phyloP scores from a whole-genome alignment of 371 early-diverging fungal species.

The Mucor plumbeus region DNA sequence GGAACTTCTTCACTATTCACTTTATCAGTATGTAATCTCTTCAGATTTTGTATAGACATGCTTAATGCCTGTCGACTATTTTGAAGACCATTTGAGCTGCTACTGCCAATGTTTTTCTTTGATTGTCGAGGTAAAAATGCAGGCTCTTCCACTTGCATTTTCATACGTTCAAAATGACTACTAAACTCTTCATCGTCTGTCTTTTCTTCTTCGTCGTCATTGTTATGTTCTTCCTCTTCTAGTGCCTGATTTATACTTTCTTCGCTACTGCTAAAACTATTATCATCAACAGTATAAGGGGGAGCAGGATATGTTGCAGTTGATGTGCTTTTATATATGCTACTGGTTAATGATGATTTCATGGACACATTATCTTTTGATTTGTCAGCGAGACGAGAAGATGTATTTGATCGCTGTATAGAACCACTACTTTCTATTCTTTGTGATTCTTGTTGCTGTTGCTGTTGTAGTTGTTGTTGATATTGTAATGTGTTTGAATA shows the following conservation, averaged over 20 bases:
- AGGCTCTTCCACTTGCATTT: slow-evolving; percentile 42
- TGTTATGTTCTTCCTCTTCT: not conserved
- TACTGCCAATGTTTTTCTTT: not conserved
- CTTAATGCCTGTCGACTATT: slow-evolving; percentile 20
- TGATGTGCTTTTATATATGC: slow-evolving; percentile 2
- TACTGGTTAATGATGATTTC: slow-evolving; percentile 1
- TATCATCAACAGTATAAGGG: not conserved
- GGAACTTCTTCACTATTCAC: not conserved
- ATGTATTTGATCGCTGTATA: not conserved
- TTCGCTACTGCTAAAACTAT: not conserved
- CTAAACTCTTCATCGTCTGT: slow-evolving; percentile 35
- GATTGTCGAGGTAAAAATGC: slow-evolving; percentile 39
- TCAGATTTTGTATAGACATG: slow-evolving; percentile 21
- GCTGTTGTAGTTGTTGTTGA: slow-evolving; percentile 7
- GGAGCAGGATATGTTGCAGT: not conserved
- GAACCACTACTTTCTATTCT: slow-evolving; percentile 1
- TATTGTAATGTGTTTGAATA: slow-evolving; percentile 22
- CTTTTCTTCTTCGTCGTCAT: slow-evolving; percentile 8
- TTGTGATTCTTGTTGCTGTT: slow-evolving; percentile 4
- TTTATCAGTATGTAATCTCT: slow-evolving; percentile 3
- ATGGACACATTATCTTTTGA: not conserved
- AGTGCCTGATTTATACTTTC: not conserved
- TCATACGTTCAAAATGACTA: slow-evolving; percentile 40
- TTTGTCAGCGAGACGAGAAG: not conserved
- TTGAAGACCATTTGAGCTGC: not conserved